Conservation (phyloP, 805 yeast genomes). For the Schwanniomyces vanrijiae region DNA sequence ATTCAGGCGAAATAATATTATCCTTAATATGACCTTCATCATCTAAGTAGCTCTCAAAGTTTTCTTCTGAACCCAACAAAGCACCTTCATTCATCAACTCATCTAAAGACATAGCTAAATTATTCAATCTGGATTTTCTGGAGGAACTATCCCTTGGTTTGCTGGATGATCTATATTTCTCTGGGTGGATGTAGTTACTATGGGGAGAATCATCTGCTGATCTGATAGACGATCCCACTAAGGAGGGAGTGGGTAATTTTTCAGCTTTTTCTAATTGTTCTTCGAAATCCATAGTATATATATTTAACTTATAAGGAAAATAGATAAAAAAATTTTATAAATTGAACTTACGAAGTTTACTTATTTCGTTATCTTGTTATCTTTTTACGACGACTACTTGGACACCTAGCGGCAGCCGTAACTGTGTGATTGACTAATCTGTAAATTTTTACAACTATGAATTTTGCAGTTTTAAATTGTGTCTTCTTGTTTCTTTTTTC, state of each 20-base stretch:
- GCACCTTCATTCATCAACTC: constrained; percentile 51
- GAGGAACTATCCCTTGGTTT: constrained; percentile 9
- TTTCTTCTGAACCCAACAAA: constrained; percentile 49
- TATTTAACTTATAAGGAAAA: neutral
- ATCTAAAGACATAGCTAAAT: constrained; percentile 52
- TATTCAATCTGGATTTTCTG: constrained; percentile 16
- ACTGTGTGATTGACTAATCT: neutral
- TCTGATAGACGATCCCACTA: constrained; percentile 53
- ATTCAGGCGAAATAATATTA: constrained; percentile 35
- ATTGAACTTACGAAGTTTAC: neutral
- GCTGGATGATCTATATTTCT: constrained; percentile 27
- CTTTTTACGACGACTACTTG: neutral
- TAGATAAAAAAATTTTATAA: neutral
- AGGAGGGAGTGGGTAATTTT: constrained; percentile 46
- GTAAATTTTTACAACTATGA: neutral
- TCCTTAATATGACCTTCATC: constrained; percentile 52
- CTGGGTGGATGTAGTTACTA: constrained; percentile 47
- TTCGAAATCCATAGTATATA: constrained; percentile 46
- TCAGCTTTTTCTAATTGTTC: constrained; percentile 54
- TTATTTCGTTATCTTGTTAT: neutral
- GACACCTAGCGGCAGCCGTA: neutral
- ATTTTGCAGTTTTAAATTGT: neutral
- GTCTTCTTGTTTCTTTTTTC: neutral
- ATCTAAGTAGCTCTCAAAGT: constrained; percentile 53
- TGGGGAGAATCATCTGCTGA: constrained; percentile 47